Percentiles rank a stretch among this genome's conserved stretches.
phyloP scores from a whole-genome alignment of 352 stramenopile species.

The Globisporangium splendens region DNA sequence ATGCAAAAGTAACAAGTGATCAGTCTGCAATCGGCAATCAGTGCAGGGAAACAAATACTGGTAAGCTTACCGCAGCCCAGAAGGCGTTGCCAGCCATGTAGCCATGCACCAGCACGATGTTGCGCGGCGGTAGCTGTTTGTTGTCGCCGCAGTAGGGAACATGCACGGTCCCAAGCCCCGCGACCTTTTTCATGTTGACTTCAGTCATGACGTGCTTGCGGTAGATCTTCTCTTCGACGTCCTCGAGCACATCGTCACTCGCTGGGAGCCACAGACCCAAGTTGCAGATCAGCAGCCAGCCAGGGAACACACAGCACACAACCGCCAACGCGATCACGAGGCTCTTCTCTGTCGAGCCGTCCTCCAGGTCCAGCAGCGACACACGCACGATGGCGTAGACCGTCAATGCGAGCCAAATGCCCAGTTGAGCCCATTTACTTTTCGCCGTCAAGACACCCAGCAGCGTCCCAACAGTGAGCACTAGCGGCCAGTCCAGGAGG shows the following conservation, averaged over 20 bases:
- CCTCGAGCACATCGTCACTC: constrained; percentile 42
- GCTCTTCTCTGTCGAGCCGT: constrained; percentile 23
- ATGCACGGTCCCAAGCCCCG: constrained; percentile 68
- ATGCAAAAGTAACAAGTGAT: constrained; percentile 1
- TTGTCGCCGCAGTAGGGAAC: constrained; percentile 69
- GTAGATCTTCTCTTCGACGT: constrained; percentile 66
- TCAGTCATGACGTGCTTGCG: constrained; percentile 56
- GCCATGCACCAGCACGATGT: constrained; percentile 74
- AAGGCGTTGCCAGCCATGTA: constrained; percentile 75
- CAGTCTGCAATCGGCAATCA: not conserved
- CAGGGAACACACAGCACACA: constrained; percentile 41
- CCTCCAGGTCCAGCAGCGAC: constrained; percentile 34
- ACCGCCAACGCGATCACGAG: constrained; percentile 36
- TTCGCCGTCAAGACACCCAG: constrained; percentile 9
- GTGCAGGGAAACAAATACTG: not conserved
- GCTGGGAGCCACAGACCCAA: constrained; percentile 56
- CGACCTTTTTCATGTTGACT: constrained; percentile 50
- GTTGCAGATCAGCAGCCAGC: constrained; percentile 48
- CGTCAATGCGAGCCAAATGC: constrained; percentile 27
- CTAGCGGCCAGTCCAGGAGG: constrained; percentile 59
- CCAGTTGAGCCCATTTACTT: constrained; percentile 14
- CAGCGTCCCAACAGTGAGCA: constrained; percentile 36
- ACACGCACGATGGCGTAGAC: constrained; percentile 46
- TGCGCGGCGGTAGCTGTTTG: constrained; percentile 44
- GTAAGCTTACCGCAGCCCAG: constrained; percentile 52